Evolutionary conservation across 768 basidiomycete species (phyloP), one percentile per base, ranked within the genome.

Genomic region (Basidioascus undulatus): DNA sequence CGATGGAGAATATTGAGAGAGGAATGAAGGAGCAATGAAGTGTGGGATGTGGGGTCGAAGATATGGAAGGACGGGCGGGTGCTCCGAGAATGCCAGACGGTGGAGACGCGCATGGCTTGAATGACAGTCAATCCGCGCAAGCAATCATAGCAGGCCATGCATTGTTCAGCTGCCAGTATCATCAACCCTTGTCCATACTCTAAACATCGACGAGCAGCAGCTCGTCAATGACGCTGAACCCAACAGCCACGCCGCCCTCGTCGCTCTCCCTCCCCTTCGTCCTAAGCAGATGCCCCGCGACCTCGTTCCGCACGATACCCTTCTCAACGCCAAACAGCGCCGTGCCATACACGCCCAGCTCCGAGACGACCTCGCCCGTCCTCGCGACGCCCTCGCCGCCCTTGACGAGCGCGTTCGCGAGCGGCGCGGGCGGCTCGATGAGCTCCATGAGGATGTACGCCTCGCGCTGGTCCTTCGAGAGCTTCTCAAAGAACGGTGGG

Each of bases 401-500:
- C 26, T 77, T 71, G 18, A 92, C 65, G 32, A 98, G 68, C 55
- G 77, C 75, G 46, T 76, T 79, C 6, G 69, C 64, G 12, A 70
- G 50, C 3, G 69, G 68, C 23, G 63, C 55, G 0, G 87, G 87
- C 1, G 84, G 74, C 16, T 63, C 61, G 46, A 98, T 98, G 49
- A 96, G 61, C 45, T 77, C 74, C 89, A 96, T 94, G 25, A 87
- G 78, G 40, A 94, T 84, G 80, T 89, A 98, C 2, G 79, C 84
- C 47, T 71, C 66, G 7, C 12, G 1, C 16, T 20, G 11, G 28
- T 53, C 48, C 40, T 62, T 53, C 2, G 51, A 56, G 3, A 94
- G 62, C 6, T 52, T 52, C 12, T 74, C 70, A 3, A 98, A 61
- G 58, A 83, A 84, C 0, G 62, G 47, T 0, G 79, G 80, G 37